Evolutionary conservation across 73 alveolate species (phyloP), one percentile per base, ranked within the genome.

Genomic region (Tetrahymena elliotti): DNA sequence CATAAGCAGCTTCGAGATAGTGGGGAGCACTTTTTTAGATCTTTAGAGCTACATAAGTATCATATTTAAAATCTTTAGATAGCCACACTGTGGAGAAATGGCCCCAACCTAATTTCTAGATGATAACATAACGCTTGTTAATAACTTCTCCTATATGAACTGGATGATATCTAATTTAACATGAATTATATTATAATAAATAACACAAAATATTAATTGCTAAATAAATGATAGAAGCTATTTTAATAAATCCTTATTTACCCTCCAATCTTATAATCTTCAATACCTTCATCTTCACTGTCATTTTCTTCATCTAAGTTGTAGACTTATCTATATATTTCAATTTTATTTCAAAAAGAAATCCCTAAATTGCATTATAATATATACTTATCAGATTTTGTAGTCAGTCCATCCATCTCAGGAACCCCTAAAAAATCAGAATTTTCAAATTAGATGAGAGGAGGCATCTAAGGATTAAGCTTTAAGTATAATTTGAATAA

Each of bases 71-170:
- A 95, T 98, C 99, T 35, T 97, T 95, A n/a, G 98, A 98, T 92
- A 98, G 96, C 99, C 99, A 98, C 0, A 98, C 98, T 0, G 99
- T 97, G 10, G 99, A 97, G 96, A 97, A 97, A 94, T 98, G 98
- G 15, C 99, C 99, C 99, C 99, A 98, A 16, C 99, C 99, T 47
- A 98, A 95, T 93, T 98, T 98, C 97, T 97, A 97, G 41, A 96
- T 97, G 38, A 99, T 95, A 52, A 99, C 97, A 96, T 99, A 99
- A 96, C 99, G 95, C 84, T 97, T 97, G 36, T 94, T 40, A 93
- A 98, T 96, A 6, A 98, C 98, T 96, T 97, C 99, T 18, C 99
- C 99, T 35, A 98, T 98, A 95, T 98, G 98, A 36, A 98, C 99
- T 38, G 99, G 99, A 95, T 97, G 99, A 93, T 98, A 98, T 36